A percentile compares a stretch with the other conserved stretches of the same genome.
Evolutionary conservation across 345 rosid genomes (phyloP).

Genomic region (Sonneratia caseolaris): DNA sequence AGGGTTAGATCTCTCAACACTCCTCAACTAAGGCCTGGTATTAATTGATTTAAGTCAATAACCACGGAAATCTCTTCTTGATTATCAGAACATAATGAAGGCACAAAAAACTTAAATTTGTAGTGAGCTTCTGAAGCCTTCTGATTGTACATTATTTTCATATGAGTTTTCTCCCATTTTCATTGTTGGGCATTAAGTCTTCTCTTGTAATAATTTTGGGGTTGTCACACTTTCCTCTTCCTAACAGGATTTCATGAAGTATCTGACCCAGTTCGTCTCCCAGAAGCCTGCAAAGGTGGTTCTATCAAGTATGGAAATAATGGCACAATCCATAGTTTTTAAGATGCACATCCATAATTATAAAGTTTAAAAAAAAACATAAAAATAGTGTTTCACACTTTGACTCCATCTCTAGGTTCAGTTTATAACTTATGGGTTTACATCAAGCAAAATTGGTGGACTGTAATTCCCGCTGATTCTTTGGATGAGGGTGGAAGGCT

Average conservation of each 20-base stretch:
- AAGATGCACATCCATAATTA: constrained; percentile 92
- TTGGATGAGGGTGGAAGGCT: constrained; percentile 96
- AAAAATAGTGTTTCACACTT: background rate
- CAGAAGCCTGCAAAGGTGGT: constrained; percentile 80
- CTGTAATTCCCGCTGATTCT: constrained; percentile 12
- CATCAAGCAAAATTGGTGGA: background rate
- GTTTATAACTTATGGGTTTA: background rate
- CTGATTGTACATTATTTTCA: background rate
- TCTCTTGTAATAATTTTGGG: background rate
- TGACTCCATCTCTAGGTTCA: background rate
- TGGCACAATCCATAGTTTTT: constrained; percentile 94
- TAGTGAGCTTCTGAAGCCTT: too few relatives aligned
- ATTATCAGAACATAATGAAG: background rate
- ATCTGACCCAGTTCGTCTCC: constrained; percentile 79
- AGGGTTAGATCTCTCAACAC: constrained; percentile 84
- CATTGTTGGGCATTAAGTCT: background rate
- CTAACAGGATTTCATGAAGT: constrained; percentile 63
- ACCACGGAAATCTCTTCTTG: constrained; percentile 1
- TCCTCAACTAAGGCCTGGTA: constrained; percentile 89
- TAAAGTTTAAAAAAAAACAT: constrained; percentile 12
- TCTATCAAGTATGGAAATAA: constrained; percentile 93
- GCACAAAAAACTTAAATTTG: background rate
- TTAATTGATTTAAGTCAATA: background rate
- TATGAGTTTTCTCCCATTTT: background rate
- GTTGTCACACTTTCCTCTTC: background rate